Evolutionary conservation across 108 stramenopile species (phyloP), one percentile per base, ranked within the genome.

Genomic region (Parietichytrium sp.): DNA sequence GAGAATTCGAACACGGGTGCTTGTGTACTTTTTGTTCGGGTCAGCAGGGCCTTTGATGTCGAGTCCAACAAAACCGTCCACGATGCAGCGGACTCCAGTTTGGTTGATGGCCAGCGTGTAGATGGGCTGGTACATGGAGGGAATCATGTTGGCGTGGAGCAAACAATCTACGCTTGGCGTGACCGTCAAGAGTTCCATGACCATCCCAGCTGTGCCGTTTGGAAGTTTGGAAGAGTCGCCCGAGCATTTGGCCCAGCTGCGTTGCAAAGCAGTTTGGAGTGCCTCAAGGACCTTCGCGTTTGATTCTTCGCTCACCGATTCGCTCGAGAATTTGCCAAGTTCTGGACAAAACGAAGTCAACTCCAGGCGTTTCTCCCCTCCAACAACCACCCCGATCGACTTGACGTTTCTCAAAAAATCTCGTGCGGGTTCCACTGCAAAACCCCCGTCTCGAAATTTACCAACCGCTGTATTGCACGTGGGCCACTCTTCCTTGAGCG

Each of bases 111-210:
- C 61, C 7, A 72, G 61, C 38, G 61, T 72, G 61, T 72, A 72
- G 0, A 42, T 0, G 6, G 61, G 61, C 61, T 72, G 61, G 20
- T 25, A 45, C 61, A 72, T 72, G 6, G 61, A 72, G 6, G 61
- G 61, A 2, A 42, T 33, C 61, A 72, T 72, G 61, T 20, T n/a
- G 23, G 61, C 61, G 20, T 72, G 38, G 8, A 72, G 61, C 10
- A 72, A 42, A 16, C 15, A 33, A 2, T 72, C 61, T 42, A 72
- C 45, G 10, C 38, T 72, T 0, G 61, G 61, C 20, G 61, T 45
- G 61, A 72, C 61, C 8, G 61, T 72, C 38, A 72, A 45, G 38
- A 72, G 61, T 42, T 72, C 61, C 1, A 72, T 25, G 20, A 72
- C 61, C 25, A 0, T 33, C 0, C 38, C 61, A 6, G 38, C 61